Percentiles rank a stretch among this genome's conserved stretches.
Evolutionary conservation across 495 filamentous ascomycete genomes (phyloP).

Genomic region (Talaromyces nanjingensis): DNA sequence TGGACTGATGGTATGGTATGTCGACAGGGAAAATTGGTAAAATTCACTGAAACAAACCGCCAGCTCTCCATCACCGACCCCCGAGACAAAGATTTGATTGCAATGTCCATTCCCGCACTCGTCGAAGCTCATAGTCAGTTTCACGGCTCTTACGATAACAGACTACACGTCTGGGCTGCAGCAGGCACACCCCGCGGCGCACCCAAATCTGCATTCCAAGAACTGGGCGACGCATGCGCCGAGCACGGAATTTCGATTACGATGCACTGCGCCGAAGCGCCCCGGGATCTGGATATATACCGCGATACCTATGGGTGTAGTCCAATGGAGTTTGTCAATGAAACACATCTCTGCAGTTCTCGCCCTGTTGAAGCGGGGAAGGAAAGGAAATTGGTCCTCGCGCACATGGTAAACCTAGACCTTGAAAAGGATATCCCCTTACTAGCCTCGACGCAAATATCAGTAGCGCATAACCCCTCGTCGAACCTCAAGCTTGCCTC

Average conservation of each 20-base stretch:
- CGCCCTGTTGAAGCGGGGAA: not conserved
- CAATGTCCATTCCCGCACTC: constrained; percentile 22
- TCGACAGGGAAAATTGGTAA: constrained; percentile 26
- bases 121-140: constrained; percentile 18
- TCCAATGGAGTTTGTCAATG: constrained; percentile 17
- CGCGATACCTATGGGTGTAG: constrained; percentile 15
- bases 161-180: constrained; percentile 46
- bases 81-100: constrained; percentile 22
- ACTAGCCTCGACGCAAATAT: constrained; percentile 31
- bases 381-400: constrained; percentile 23
- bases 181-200: constrained; percentile 41
- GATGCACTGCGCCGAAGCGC: constrained; percentile 36
- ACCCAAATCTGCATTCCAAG: constrained; percentile 15
- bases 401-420: constrained; percentile 42
- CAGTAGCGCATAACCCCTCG: constrained; percentile 43
- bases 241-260: constrained; percentile 29
- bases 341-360: constrained; percentile 13
- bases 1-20: too few relatives aligned
- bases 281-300: constrained; percentile 18
- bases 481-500: constrained; percentile 46
- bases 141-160: constrained; percentile 35
- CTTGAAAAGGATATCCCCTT: constrained; percentile 31
- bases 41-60: constrained; percentile 25
- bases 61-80: constrained; percentile 26
- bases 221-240: constrained; percentile 24